Evolutionary conservation across 1,139 yeast species (phyloP), one percentile per base, ranked within the genome.

Genomic region (Taphrina populina): DNA sequence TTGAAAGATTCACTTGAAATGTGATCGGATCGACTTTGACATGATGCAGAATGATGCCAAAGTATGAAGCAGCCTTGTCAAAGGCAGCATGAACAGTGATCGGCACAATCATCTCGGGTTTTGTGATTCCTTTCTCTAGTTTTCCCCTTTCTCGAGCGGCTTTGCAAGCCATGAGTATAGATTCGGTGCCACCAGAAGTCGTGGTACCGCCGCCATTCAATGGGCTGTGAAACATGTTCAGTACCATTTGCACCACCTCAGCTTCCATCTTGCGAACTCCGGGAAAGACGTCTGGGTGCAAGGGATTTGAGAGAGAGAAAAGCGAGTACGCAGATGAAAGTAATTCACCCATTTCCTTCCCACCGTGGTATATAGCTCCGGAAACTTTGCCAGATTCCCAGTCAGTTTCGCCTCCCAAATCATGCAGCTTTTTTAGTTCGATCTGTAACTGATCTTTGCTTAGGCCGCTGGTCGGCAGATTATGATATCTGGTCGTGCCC

Each of bases 301-400:
- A 74, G 69, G 92, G 98, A 70, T 92, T 92, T 2, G 96, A 88
- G 23, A 90, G 88, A 5, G 94, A 80, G 68, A 80, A 90, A 65
- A 78, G 77, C 53, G 80, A 78, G 67, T 82, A 90, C 0, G 96
- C 94, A 54, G 78, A 71, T 2, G 94, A 72, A 69, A 92, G 97
- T 47, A 92, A 71, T 32, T 77, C 72, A 44, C 86, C 74, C 57
- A 90, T 71, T 13, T 84, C 87, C 15, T 77, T 73, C 5, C 96
- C 96, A 30, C 97, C 97, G 65, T 92, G 97, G 65, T 92, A 92
- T 5, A 92, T 97, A 0, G 96, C 97, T 11, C 98, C 98, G 29
- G 95, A 84, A 1, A 90, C 87, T 61, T 81, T 76, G 5, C 98
- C 98, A 49, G 76, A 75, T 65, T 80, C 58, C 33, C 57, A 37